phyloP scores from a whole-genome alignment of 306 rosid genomes.

The Dicorynia guianensis region DNA sequence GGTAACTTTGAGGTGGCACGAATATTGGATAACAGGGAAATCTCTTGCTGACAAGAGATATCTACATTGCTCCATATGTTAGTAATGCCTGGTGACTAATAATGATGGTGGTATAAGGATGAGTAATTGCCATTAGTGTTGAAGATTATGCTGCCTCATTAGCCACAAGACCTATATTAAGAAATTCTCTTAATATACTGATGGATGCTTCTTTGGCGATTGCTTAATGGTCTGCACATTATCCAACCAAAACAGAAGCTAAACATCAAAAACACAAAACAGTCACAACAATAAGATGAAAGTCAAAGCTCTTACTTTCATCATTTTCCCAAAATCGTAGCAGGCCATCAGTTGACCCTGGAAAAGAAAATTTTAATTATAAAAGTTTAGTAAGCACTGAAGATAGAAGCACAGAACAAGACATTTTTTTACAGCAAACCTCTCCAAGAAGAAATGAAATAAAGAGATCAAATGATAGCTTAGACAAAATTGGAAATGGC shows the following conservation, averaged over 20 bases:
- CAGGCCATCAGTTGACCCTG: constrained; percentile 97
- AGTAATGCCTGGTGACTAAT: neutral
- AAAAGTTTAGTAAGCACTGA: constrained; percentile 37
- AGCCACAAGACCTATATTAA: neutral
- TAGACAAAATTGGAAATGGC: constrained; percentile 26
- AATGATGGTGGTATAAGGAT: neutral
- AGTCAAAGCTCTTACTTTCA: constrained; percentile 69
- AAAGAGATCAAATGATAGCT: constrained; percentile 21
- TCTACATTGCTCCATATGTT: neutral
- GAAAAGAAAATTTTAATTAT: constrained; percentile 43
- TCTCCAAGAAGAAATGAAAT: constrained; percentile 22
- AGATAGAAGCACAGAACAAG: constrained; percentile 28
- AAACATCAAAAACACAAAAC: constrained; percentile 40
- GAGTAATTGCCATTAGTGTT: neutral
- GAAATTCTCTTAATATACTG: constrained; percentile 1
- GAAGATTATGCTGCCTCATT: neutral
- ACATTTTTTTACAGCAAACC: constrained; percentile 31
- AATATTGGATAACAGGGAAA: neutral
- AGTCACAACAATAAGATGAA: constrained; percentile 25
- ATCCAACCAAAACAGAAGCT: constrained; percentile 14
- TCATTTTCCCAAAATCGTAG: constrained; percentile 97
- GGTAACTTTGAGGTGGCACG: too few species aligned
- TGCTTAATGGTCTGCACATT: constrained; percentile 13
- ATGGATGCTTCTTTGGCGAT: constrained; percentile 29
- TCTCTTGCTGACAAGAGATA: neutral